phyloP scores from a whole-genome alignment of 164 flowering plant genomes.

The Liquidambar formosana region DNA sequence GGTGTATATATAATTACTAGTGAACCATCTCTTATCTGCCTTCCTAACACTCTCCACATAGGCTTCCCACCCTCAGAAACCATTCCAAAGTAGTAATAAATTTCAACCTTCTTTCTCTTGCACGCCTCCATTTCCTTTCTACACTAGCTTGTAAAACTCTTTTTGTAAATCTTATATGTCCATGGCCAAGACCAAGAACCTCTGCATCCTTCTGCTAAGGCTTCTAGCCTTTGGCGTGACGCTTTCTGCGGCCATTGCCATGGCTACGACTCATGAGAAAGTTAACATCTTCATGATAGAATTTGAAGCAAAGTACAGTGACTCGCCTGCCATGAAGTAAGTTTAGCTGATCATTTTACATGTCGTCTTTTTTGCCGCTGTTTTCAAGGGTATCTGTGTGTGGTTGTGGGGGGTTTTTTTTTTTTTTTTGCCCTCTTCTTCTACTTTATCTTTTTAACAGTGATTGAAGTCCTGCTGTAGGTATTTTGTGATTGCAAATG shows the following conservation, averaged over 20 bases:
- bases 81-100: no score
- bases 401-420: neutral
- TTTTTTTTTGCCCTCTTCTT: neutral
- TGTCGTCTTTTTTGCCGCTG: no score
- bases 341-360: neutral
- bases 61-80: no score
- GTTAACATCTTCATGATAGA: constrained; percentile 14
- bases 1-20: no score
- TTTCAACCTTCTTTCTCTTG: no score
- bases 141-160: no score
- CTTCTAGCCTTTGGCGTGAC: constrained; percentile 33
- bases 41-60: no score
- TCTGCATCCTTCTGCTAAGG: constrained; percentile 26
- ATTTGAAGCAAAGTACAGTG: constrained; percentile 36
- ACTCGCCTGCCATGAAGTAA: constrained; percentile 40
- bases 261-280: constrained; percentile 36
- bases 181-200: constrained; percentile 24
- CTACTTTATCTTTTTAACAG: no score
- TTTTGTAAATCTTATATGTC: no score
- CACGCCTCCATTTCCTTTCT: no score
- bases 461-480: constrained; percentile 4
- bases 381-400: no score
- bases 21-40: no score
- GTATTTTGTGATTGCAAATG: constrained; percentile 42
- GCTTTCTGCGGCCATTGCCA: constrained; percentile 32